Evolutionary conservation across 177 flowering plant species (phyloP), one percentile per base, ranked within the genome.

Genomic region (Vitis hybrid): DNA sequence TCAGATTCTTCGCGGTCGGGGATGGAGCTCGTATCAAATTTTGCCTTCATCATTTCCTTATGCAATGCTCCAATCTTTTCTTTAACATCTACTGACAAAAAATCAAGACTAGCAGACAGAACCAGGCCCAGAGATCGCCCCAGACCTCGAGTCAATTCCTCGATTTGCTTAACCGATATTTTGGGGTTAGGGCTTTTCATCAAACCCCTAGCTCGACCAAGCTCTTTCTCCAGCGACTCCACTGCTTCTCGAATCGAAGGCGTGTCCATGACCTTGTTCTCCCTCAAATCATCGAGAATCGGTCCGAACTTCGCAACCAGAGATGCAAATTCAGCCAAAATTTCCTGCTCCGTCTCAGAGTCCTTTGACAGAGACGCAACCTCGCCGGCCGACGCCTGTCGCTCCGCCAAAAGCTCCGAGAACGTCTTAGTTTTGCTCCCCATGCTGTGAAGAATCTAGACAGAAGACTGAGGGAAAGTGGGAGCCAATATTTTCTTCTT

Each of bases 41-140:
- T 32, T 32, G 35, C 35, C 50, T 75, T 84, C 84, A 90, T 84
- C 84, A 90, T 79, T 61, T 84, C 89, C 58, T 73, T 82, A 15
- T 80, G 83, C 71, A 90, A 60, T 13, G 71, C 74, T 21, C 78
- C 83, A 70, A 90, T 81, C 74, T 78, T 81, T n/a, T 80, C 75
- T 71, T 78, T 86, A 58, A 84, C 67, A 11, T 78, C 82, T 2
- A 67, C 15, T 1, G 85, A 63, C n/a, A 80, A 32, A 32, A 70
- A 4, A 32, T 85, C 86, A 21, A 70, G 67, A 64, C 81, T 48
- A 1, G 90, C 78, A 65, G 88, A 68, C 0, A 87, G 77, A 55
- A 89, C 77, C 9, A 88, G 86, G 51, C 92, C 94, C 65, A 90
- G 72, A 11, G 91, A 86, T 49, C 88, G 71, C 9, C 91, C 97